Base-by-base conservation (phyloP, 1,284 basidiomycete genomes). In the Coniferiporia weirii region DNA sequence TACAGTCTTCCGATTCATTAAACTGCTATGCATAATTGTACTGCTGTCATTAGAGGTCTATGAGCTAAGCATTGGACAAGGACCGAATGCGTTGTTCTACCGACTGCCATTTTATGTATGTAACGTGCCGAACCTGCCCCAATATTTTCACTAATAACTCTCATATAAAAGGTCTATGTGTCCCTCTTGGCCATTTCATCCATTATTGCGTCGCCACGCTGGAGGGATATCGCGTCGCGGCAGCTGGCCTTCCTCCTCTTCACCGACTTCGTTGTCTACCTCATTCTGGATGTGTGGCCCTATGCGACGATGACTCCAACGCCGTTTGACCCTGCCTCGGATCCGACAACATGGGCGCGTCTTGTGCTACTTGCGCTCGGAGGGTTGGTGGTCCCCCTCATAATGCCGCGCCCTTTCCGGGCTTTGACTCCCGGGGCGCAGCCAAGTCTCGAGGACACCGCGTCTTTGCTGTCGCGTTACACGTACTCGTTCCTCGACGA, bases 261-360 rank as follows among this genome's bases (percentile, higher is more conserved):
- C 47, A 51, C 74, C 54, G 73, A 73, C 0, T 78, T 75, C 64
- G 65, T 56, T 2, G 69, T 82, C 0, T 83, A 76, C 66, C 68
- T 70, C 12, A 81, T 80, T 63, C 75, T 81, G 47, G 79, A 84
- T 65, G 63, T 83, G 22, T 78, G 73, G 68, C 82, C 82, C 0
- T 64, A 80, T 6, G 65, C 75, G 22, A 80, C 79, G 0, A 76
- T 68, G 63, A 68, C 72, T 43, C 68, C 76, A 6, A 52, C 50
- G 4, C 77, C 80, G 0, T 64, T 70, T 1, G 81, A 84, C 62
- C 62, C 66, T n/a, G 56, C 66, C 2, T 72, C 75, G 44, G 73
- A 74, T 13, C 52, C 64, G 17, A 40, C 73, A 17, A 64, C 76
- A 4, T 76, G 74, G 74, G 59, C 62, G 1, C 73, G 74, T 61